Conservation (phyloP, 371 early-diverging fungal genomes). For the Mucor piriformis region DNA sequence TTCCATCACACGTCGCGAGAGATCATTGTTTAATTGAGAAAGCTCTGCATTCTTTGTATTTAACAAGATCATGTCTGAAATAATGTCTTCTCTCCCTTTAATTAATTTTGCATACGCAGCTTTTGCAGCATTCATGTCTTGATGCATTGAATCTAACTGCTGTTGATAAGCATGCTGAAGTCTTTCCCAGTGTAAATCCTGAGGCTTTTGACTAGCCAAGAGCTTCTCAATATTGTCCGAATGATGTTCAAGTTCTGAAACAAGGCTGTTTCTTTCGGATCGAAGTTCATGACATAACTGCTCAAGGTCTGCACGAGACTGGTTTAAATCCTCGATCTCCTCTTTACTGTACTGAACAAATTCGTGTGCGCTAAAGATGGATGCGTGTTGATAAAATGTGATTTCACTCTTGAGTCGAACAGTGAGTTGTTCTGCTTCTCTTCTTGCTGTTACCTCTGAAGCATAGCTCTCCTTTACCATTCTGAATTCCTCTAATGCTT, state of each 20-base stretch:
- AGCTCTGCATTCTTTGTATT: slow-evolving; percentile 62
- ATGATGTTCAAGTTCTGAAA: slow-evolving; percentile 25
- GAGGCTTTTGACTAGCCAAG: slow-evolving; percentile 19
- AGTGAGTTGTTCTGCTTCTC: slow-evolving; percentile 35
- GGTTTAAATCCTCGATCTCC: slow-evolving; percentile 31
- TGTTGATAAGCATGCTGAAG: slow-evolving; percentile 36
- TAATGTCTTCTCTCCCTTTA: slow-evolving; percentile 41
- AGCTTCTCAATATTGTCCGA: slow-evolving; percentile 23
- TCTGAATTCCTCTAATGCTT: slow-evolving; percentile 52
- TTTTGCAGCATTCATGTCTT: slow-evolving; percentile 29
- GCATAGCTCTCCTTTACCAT: slow-evolving; percentile 49
- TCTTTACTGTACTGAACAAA: slow-evolving; percentile 30
- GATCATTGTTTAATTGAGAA: slow-evolving; percentile 58
- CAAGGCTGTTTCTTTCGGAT: slow-evolving; percentile 28
- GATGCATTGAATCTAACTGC: slow-evolving; percentile 38
- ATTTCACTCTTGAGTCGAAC: slow-evolving; percentile 40
- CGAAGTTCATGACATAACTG: slow-evolving; percentile 33
- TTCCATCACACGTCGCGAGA: slow-evolving; percentile 53
- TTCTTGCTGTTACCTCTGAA: slow-evolving; percentile 40
- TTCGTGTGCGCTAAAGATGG: slow-evolving; percentile 10
- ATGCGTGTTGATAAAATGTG: slow-evolving; percentile 40
- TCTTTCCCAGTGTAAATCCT: slow-evolving; percentile 31
- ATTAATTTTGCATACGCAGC: slow-evolving; percentile 20
- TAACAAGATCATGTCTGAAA: slow-evolving; percentile 61
- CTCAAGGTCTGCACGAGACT: slow-evolving; percentile 30